These are phyloP conservation scores for Metschnikowia colocasiae DNA, from an alignment of 805 yeast species.

Conservation along the genomic window DNA sequence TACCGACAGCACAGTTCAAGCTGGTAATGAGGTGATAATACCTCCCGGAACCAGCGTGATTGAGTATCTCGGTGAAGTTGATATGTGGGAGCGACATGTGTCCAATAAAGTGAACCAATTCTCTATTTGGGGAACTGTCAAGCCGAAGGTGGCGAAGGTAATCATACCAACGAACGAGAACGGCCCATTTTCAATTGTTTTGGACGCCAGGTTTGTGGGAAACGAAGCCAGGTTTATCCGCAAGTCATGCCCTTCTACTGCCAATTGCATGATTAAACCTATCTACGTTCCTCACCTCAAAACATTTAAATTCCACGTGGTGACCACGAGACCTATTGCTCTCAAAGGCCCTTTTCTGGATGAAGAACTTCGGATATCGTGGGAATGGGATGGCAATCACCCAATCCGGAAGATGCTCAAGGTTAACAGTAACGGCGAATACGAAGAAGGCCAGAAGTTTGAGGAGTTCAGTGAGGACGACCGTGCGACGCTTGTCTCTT, in stretches of 20 bases:
- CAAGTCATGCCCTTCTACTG: conserved; percentile 57
- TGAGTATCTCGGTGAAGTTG: conserved; percentile 73
- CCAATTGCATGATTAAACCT: conserved; percentile 66
- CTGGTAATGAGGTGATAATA: conserved; percentile 22
- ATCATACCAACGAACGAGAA: conserved; percentile 23
- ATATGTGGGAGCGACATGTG: conserved; percentile 59
- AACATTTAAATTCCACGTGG: conserved; percentile 49
- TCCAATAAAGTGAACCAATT: conserved; percentile 73
- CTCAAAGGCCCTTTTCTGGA: conserved; percentile 27
- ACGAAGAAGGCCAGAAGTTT: conserved; percentile 38
- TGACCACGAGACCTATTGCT: conserved; percentile 51
- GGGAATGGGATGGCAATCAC: conserved; percentile 87
- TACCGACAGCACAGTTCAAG: conserved; percentile 16
- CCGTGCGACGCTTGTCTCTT: conserved; percentile 53
- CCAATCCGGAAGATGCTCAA: conserved; percentile 60
- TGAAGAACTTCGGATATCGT: conserved; percentile 69
- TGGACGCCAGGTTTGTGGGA: conserved; percentile 81
- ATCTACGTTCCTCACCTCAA: conserved; percentile 39
- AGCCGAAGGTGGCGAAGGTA: conserved; percentile 36
- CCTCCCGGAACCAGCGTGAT: conserved; percentile 48
- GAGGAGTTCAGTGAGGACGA: conserved; percentile 53
- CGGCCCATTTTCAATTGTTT: conserved; percentile 48
- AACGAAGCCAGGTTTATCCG: conserved; percentile 72
- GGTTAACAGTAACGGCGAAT: conserved; percentile 15
- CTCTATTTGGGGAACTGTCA: conserved; percentile 64